A percentile compares a stretch with the other conserved stretches of the same genome.
Evolutionary conservation across 1,284 basidiomycete species (phyloP).

Genomic region (Phaffia rhodozyma): DNA sequence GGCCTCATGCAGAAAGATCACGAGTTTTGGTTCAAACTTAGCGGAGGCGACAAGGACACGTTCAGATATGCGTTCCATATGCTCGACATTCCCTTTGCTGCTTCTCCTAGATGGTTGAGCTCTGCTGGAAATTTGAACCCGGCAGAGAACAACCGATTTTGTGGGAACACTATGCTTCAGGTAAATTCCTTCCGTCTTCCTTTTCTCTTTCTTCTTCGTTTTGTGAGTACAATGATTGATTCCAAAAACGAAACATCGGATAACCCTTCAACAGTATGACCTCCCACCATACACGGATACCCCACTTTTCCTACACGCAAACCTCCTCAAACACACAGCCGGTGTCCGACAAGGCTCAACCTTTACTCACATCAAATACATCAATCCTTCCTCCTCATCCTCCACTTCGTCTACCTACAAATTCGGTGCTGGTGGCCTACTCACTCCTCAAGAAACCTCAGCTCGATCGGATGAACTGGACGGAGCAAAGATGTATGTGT

Average conservation of each 20-base stretch:
- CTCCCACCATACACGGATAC: slow-evolving; percentile 20
- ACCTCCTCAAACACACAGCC: slow-evolving; percentile 39
- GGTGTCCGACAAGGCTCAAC: slow-evolving; percentile 22
- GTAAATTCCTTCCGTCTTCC: background rate
- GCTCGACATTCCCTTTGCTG: slow-evolving; percentile 32
- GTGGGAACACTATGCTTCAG: slow-evolving; percentile 36
- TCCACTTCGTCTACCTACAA: background rate
- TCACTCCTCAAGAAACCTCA: background rate
- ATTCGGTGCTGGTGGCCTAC: background rate
- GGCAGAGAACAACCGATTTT: slow-evolving; percentile 31
- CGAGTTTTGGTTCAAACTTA: slow-evolving; percentile 39
- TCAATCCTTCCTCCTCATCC: too few relatives aligned
- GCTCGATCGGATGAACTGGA: slow-evolving; percentile 28
- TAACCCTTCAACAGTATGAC: slow-evolving; percentile 20
- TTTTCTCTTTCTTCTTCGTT: slow-evolving; percentile 28
- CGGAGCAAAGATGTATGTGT: slow-evolving; percentile 30
- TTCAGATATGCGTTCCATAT: slow-evolving; percentile 39
- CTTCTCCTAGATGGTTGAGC: slow-evolving; percentile 36
- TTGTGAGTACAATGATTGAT: too few relatives aligned
- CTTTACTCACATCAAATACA: slow-evolving; percentile 30
- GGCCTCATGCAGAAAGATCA: slow-evolving; percentile 32
- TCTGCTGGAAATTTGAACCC: slow-evolving; percentile 31
- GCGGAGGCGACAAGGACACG: slow-evolving; percentile 39
- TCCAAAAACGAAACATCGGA: background rate
- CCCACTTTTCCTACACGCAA: slow-evolving; percentile 30